Evolutionary conservation across 106 monocot genomes (phyloP), one percentile per base, ranked within the genome.

Genomic region (Agapanthus africanus): DNA sequence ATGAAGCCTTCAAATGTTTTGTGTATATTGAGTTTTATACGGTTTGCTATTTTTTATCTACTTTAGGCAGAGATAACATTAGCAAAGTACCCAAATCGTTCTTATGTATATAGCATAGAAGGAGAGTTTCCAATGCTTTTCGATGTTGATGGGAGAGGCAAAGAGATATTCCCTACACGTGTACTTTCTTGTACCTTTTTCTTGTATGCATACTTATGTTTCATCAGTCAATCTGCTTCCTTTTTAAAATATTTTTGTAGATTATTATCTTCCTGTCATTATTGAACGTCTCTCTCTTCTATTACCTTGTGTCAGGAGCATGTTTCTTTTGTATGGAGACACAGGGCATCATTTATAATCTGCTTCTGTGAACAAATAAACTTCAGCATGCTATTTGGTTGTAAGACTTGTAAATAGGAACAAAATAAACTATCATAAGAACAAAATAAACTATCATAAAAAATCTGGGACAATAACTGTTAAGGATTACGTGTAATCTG

Each of bases 91-190:
- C 74, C 89, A 65, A 93, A 84, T 77, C 79, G 93, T 32, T 74
- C 71, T 25, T 71, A 75, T 78, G 78, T 99, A 7, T 99, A 93
- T 81, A 74, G 87, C 65, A 73, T 99, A 51, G 99, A 99, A 80
- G 91, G 92, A 64, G 92, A 80, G 13, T 71, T 81, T 76, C 99
- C 99, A 0, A 78, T 93, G 79, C 71, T 99, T 68, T 93, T 99
- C 70, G 93, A 99, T 72, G 44, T 85, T 79, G 99, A 99, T 90
- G 99, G 93, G 41, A 82, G 99, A 69, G 89, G 92, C 67, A 73
- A 52, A 63, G 90, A 93, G 54, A 87, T 99, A 68, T 93, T 81
- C 52, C 99, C 99, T 40, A 93, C 99, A 87, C 92, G 99, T 99
- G 11, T 7, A 31, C 31, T 28, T 9, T 32, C 33, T 30, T 27